These are phyloP conservation scores for Xylaria castorea DNA, from an alignment of 495 filamentous ascomycete species.

Conservation along the genomic window DNA sequence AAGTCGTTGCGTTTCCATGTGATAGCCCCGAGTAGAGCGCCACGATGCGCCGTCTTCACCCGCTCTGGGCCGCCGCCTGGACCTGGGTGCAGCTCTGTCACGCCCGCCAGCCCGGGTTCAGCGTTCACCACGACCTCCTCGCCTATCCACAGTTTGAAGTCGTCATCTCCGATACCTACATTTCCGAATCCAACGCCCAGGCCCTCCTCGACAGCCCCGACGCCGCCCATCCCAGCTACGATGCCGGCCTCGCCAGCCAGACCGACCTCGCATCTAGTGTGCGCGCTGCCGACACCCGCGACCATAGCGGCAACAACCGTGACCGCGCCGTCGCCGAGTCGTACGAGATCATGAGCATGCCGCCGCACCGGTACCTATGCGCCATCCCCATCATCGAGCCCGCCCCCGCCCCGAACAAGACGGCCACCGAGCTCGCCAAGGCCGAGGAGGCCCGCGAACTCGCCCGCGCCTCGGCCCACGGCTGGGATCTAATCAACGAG, in stretches of 20 bases:
- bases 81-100: constrained; percentile 42
- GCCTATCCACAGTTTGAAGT: constrained; percentile 95
- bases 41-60: constrained; percentile 59
- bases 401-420: constrained; percentile 61
- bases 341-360: constrained; percentile 76
- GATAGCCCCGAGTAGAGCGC: constrained; percentile 42
- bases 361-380: constrained; percentile 79
- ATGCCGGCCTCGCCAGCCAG: constrained; percentile 41
- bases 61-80: constrained; percentile 43
- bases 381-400: constrained; percentile 75
- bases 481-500: constrained; percentile 87
- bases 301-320: constrained; percentile 35
- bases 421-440: constrained; percentile 65
- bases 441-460: constrained; percentile 86
- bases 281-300: constrained; percentile 35
- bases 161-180: constrained; percentile 73
- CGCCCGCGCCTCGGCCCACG: constrained; percentile 78
- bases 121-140: constrained; percentile 86
- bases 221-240: constrained; percentile 39
- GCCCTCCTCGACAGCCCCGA: constrained; percentile 56
- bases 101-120: constrained; percentile 56
- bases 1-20: constrained; percentile 33
- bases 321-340: constrained; percentile 49
- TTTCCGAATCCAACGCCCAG: constrained; percentile 73
- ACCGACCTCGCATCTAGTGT: constrained; percentile 46